A percentile compares a stretch with the other conserved stretches of the same genome.
phyloP scores from a whole-genome alignment of 345 rosid genomes.

The Brassica cretica region DNA sequence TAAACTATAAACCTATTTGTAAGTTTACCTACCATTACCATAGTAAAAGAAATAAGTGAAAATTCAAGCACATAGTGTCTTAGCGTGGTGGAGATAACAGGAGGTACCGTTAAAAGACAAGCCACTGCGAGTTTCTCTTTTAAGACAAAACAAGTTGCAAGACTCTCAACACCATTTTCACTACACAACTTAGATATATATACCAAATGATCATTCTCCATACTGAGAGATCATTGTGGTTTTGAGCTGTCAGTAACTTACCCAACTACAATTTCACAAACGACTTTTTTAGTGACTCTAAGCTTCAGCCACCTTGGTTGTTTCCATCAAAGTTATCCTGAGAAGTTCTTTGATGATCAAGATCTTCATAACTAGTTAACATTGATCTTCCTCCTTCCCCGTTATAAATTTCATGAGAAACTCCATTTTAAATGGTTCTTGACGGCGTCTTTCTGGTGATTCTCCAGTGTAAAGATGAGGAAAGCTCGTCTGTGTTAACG shows the following conservation, averaged over 20 bases:
- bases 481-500: neutral
- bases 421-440: slow-evolving; percentile 20
- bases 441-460: slow-evolving; percentile 20
- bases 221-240: neutral
- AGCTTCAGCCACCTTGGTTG: slow-evolving; percentile 20
- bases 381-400: neutral
- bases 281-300: no score
- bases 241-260: neutral
- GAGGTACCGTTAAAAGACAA: neutral
- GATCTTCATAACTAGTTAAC: neutral
- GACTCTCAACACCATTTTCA: neutral
- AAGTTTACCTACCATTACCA: neutral
- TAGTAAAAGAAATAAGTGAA: neutral
- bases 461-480: slow-evolving; percentile 3
- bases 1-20: neutral
- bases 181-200: neutral
- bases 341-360: neutral
- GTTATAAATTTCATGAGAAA: neutral
- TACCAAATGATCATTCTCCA: slow-evolving; percentile 1
- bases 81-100: neutral
- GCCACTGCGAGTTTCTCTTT: neutral
- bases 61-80: neutral
- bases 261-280: neutral
- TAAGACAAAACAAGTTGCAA: slow-evolving; percentile 12
- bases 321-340: neutral